Conservation (phyloP, 106 monocot species). For the Vanilla planifolia region DNA sequence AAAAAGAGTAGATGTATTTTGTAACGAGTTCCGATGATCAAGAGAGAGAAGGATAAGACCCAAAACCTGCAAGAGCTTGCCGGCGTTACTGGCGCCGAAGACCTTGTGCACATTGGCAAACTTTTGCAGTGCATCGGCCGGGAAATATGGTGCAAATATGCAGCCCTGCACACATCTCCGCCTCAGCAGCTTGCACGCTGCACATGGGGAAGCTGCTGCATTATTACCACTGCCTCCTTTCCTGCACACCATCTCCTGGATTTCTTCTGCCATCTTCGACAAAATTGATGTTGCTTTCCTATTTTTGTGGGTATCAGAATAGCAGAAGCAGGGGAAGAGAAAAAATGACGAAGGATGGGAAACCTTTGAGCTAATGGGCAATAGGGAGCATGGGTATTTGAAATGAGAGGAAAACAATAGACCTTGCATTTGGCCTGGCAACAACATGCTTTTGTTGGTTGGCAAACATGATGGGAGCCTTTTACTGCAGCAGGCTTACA, state of each 20-base stretch:
- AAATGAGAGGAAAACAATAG: no score
- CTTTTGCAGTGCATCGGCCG: slow-evolving; percentile 39
- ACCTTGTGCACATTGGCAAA: slow-evolving; percentile 82
- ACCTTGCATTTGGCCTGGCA: no score
- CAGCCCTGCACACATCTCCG: slow-evolving; percentile 26
- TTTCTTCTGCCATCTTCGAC: neutral
- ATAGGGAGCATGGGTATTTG: no score
- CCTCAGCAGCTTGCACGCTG: slow-evolving; percentile 38
- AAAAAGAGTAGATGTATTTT: no score
- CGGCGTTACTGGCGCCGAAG: slow-evolving; percentile 78
- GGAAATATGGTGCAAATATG: slow-evolving; percentile 31
- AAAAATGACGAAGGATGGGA: no score
- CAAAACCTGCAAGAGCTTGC: slow-evolving; percentile 87
- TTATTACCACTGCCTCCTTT: neutral
- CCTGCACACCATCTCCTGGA: neutral
- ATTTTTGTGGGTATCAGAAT: neutral
- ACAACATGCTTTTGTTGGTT: no score
- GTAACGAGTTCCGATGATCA: no score
- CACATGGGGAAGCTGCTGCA: slow-evolving; percentile 19
- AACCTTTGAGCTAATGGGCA: no score
- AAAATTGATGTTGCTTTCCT: neutral
- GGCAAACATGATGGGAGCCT: no score
- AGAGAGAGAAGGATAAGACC: neutral
- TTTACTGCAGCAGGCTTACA: no score
- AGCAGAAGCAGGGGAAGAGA: neutral